A percentile compares a stretch with the other conserved stretches of the same genome.
Conservation (phyloP, 768 basidiomycete species). For the Crucibulum laeve region DNA sequence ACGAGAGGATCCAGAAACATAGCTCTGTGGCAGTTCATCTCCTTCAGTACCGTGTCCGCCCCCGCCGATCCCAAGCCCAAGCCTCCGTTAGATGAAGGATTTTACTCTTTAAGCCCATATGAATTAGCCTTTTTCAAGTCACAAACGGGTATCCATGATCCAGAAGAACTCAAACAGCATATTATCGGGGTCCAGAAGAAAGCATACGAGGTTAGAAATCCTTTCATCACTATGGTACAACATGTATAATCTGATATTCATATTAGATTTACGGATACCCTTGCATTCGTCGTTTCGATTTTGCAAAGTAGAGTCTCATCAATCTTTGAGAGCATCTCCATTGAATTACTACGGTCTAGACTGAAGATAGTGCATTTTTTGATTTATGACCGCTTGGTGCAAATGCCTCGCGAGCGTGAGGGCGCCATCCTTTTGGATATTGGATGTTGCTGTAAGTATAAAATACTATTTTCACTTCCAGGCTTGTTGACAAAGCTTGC, state of each 20-base stretch:
- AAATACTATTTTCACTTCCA: neutral
- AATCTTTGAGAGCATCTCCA: neutral
- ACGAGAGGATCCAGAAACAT: too few relatives aligned
- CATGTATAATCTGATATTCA: neutral
- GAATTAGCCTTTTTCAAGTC: slow-evolving; percentile 30
- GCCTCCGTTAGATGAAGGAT: slow-evolving; percentile 16
- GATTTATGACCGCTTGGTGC: slow-evolving; percentile 24
- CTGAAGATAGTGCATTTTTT: slow-evolving; percentile 29
- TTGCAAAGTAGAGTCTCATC: slow-evolving; percentile 20
- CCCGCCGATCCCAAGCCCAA: slow-evolving; percentile 7
- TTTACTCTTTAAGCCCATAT: slow-evolving; percentile 21
- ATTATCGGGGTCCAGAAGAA: slow-evolving; percentile 31
- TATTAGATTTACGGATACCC: slow-evolving; percentile 29
- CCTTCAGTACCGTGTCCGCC: too few relatives aligned
- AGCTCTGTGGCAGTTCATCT: too few relatives aligned
- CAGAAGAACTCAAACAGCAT: slow-evolving; percentile 32
- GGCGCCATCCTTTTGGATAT: slow-evolving; percentile 36
- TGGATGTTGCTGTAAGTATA: slow-evolving; percentile 39
- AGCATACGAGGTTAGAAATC: slow-evolving; percentile 21
- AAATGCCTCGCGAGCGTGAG: slow-evolving; percentile 17
- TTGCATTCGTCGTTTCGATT: slow-evolving; percentile 31
- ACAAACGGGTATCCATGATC: slow-evolving; percentile 30
- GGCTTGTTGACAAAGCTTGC: neutral
- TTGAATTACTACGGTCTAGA: slow-evolving; percentile 5
- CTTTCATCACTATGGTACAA: neutral